These are phyloP conservation scores for Candida maltosa DNA, from an alignment of 805 yeast genomes.

Conservation along the genomic window DNA sequence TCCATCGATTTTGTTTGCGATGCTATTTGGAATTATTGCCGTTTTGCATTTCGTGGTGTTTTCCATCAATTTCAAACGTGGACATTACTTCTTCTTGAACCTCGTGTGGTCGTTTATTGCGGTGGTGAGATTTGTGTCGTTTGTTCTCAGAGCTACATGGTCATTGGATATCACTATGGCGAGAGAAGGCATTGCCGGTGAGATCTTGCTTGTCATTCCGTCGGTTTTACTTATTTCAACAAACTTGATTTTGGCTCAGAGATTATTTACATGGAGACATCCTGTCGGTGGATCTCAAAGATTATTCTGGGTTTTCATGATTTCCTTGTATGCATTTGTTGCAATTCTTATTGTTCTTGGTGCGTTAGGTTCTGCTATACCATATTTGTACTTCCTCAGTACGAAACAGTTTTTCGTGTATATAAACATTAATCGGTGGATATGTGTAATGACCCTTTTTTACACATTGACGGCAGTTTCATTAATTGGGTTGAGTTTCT, in stretches of 20 bases:
- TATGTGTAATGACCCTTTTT: conserved; percentile 27
- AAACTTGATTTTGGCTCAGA: conserved; percentile 64
- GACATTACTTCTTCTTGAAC: conserved; percentile 58
- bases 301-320: conserved; percentile 50
- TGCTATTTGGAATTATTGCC: conserved; percentile 45
- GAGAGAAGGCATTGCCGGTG: conserved; percentile 52
- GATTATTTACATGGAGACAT: conserved; percentile 75
- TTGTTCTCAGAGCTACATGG: conserved; percentile 58
- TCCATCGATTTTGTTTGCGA: conserved; percentile 58
- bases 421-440: conserved; percentile 50
- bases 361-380: conserved; percentile 58
- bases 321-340: conserved; percentile 50
- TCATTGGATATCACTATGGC: conserved; percentile 45
- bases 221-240: conserved; percentile 56
- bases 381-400: conserved; percentile 54
- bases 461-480: conserved; percentile 54
- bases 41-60: conserved; percentile 49
- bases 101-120: conserved; percentile 54
- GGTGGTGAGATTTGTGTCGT: conserved; percentile 55
- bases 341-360: conserved; percentile 64
- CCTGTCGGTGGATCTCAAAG: conserved; percentile 61
- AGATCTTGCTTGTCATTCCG: conserved; percentile 55
- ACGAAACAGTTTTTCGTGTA: conserved; percentile 46
- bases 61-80: conserved; percentile 45
- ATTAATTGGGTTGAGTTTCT: conserved; percentile 49